These are phyloP conservation scores for Dendrobium officinale DNA, from an alignment of 106 monocot genomes.

Conservation along the genomic window DNA sequence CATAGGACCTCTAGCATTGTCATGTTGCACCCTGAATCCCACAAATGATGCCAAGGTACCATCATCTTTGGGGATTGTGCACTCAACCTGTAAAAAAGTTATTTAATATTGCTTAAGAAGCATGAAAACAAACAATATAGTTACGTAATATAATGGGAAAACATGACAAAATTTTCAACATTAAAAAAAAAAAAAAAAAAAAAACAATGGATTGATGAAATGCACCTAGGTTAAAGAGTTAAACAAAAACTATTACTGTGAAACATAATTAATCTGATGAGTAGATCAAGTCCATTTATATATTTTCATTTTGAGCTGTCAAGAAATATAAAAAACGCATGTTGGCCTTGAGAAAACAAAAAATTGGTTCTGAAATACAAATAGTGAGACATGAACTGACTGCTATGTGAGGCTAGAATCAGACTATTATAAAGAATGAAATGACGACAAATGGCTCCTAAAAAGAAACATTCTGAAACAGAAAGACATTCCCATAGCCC, in stretches of 20 bases:
- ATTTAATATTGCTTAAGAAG: not conserved
- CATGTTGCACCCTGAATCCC: constrained; percentile 85
- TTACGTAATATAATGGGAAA: not conserved
- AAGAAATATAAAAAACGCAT: not conserved
- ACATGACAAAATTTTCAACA: no score
- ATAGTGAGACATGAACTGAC: not conserved
- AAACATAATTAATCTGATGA: not conserved
- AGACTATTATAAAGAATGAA: not conserved
- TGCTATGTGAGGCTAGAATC: not conserved
- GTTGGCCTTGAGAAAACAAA: not conserved
- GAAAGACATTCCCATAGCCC: not conserved
- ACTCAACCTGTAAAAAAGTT: constrained; percentile 50
- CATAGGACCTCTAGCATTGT: constrained; percentile 88
- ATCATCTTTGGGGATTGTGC: constrained; percentile 84
- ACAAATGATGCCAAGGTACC: constrained; percentile 77
- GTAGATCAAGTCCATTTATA: not conserved
- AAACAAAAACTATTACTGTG: not conserved
- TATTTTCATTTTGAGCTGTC: not conserved
- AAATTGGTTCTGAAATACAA: not conserved
- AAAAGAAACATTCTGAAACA: not conserved
- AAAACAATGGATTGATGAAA: not conserved
- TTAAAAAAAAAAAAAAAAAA: not conserved
- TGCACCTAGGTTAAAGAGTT: not conserved
- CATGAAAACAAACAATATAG: not conserved
- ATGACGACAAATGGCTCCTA: not conserved